Evolutionary conservation across 2,329 filamentous ascomycete genomes (phyloP).

Genomic region (Talaromyces albobiverticillius): DNA sequence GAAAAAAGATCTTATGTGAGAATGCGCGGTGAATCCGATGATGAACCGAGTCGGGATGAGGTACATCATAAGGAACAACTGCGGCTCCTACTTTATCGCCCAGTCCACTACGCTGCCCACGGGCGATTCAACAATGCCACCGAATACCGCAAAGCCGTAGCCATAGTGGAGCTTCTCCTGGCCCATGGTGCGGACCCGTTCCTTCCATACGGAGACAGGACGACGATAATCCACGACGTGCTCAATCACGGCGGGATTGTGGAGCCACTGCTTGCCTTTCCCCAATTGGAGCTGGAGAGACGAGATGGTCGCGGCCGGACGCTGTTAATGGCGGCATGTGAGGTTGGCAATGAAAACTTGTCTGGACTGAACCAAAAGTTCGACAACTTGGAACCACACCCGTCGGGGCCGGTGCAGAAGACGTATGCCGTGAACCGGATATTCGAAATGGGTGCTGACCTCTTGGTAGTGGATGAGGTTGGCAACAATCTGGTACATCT

Average conservation of each 20-base stretch:
- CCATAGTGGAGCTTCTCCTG: constrained; percentile 16
- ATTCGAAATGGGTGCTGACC: constrained; percentile 15
- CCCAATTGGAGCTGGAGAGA: constrained; percentile 5
- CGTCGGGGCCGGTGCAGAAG: background rate
- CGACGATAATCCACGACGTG: constrained; percentile 13
- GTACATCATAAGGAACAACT: background rate
- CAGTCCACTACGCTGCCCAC: constrained; percentile 20
- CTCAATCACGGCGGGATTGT: background rate
- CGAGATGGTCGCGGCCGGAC: constrained; percentile 11
- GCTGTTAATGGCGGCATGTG: constrained; percentile 11
- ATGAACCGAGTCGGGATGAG: background rate
- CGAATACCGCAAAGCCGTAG: constrained; percentile 16
- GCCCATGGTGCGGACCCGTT: constrained; percentile 19
- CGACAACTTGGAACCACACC: constrained; percentile 9
- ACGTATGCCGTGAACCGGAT: constrained; percentile 5
- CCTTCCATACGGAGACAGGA: constrained; percentile 7
- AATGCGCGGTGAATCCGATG: background rate
- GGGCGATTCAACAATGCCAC: constrained; percentile 18
- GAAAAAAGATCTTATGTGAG: background rate
- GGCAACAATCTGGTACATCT: constrained; percentile 17
- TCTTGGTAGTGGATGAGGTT: constrained; percentile 15
- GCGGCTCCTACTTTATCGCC: constrained; percentile 5
- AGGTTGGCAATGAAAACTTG: background rate
- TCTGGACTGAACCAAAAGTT: background rate
- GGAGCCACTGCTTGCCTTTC: background rate